Base-by-base conservation (phyloP, 139 green algal species). In the Nannochloris sp. region DNA sequence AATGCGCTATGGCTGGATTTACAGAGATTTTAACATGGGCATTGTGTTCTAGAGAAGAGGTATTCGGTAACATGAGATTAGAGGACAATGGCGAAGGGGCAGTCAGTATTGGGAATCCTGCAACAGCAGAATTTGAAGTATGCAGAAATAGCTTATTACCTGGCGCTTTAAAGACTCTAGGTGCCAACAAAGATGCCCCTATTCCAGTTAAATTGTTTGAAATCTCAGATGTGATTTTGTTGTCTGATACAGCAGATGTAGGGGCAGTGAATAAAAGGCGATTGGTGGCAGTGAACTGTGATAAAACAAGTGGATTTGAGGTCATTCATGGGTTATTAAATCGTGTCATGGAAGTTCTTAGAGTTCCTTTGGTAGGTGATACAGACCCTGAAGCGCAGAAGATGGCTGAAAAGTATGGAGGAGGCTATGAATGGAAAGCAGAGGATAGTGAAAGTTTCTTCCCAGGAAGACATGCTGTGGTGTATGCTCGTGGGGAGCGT, bases 161-260 rank as follows among this genome's bases (percentile, higher is more conserved):
- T 19, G 80, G 72, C 44, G 81, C 86, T 25, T 84, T 99, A 36
- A 99, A 99, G 73, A 99, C 95, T 14, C 70, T 98, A 31, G 48
- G 51, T 61, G 79, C 90, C 45, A 98, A 96, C 81, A 94, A 92
- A 65, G 85, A 96, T 47, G 81, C 85, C 14, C 81, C 92, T 12
- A 77, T 98, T 61, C 94, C 94, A 6, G 63, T 96, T 14, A 81
- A 83, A 71, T 81, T 99, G 46, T 99, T 99, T 71, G 95, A 99
- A 81, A 70, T 95, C 7, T 83, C 70, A 9, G 90, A 96, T 61
- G 90, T 95, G 4, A 74, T 95, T 24, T 61, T 94, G 56, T 31
- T 95, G 27, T 61, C 79, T 44, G 33, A 59, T 38, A 64, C 39
- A 31, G 39, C 42, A 24, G 76, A 93, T 27, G 80, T 90, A 7